phyloP scores from a whole-genome alignment of 805 yeast species.

The Ogataea paradorogensis region DNA sequence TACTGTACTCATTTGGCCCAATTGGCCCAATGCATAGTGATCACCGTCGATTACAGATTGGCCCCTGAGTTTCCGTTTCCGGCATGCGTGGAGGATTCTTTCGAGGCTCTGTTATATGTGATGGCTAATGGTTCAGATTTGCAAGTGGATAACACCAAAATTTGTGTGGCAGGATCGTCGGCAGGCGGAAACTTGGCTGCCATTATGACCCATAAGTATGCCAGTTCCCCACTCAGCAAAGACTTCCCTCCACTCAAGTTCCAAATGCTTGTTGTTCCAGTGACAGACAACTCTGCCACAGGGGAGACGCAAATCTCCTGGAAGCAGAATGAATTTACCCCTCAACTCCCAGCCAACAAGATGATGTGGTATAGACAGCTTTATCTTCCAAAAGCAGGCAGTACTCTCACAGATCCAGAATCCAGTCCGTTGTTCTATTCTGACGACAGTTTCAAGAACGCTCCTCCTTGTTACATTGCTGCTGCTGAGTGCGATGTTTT shows the following conservation, averaged over 20 bases:
- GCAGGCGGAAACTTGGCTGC: constrained; percentile 44
- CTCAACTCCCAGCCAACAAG: constrained; percentile 44
- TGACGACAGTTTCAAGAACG: constrained; percentile 37
- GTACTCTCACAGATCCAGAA: constrained; percentile 31
- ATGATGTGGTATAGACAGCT: constrained; percentile 44
- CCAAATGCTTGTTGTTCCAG: constrained; percentile 44
- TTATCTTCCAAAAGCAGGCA: constrained; percentile 41
- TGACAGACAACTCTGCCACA: constrained; percentile 41
- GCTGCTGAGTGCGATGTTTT: constrained; percentile 45
- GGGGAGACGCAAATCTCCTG: constrained; percentile 36
- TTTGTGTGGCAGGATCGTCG: constrained; percentile 45
- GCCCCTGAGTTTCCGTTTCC: constrained; percentile 52
- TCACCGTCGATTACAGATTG: constrained; percentile 47
- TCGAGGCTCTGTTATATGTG: constrained; percentile 35
- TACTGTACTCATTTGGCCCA: constrained; percentile 41
- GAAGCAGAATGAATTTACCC: constrained; percentile 38
- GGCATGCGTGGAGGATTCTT: constrained; percentile 44
- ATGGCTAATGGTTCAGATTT: constrained; percentile 24
- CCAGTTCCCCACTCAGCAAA: constrained; percentile 23
- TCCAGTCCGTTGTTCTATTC: constrained; percentile 43
- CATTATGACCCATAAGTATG: constrained; percentile 33
- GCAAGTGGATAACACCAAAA: constrained; percentile 34
- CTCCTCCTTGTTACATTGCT: constrained; percentile 42
- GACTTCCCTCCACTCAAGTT: constrained; percentile 35
- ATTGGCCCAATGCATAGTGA: constrained; percentile 33